Percentiles rank a stretch among this genome's conserved stretches.
These are phyloP conservation scores for Amanita pseudoporphyria DNA, from an alignment of 768 basidiomycete genomes.

Conservation along the genomic window DNA sequence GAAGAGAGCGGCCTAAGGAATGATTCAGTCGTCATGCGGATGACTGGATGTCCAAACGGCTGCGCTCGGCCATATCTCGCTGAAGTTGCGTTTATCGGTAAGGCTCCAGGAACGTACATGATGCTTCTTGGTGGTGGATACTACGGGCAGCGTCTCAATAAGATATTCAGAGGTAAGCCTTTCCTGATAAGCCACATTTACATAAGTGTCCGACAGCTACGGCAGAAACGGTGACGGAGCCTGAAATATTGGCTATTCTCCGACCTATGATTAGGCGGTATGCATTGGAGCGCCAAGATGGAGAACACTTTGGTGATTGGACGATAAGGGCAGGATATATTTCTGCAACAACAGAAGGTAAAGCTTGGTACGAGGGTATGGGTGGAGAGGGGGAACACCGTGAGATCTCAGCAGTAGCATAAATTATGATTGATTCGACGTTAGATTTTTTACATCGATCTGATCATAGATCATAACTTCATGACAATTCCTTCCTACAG, in stretches of 20 bases:
- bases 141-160: slow-evolving; percentile 90
- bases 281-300: slow-evolving; percentile 75
- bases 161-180: slow-evolving; percentile 75
- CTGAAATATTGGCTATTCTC: slow-evolving; percentile 54
- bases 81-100: slow-evolving; percentile 94
- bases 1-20: slow-evolving; percentile 90
- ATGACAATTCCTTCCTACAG: background rate
- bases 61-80: slow-evolving; percentile 92
- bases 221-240: slow-evolving; percentile 2
- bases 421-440: background rate
- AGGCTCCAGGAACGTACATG: slow-evolving; percentile 84
- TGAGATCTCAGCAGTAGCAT: background rate
- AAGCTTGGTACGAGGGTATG: slow-evolving; percentile 77
- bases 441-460: background rate
- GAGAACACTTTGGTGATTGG: slow-evolving; percentile 94
- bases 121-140: slow-evolving; percentile 98
- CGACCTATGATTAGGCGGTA: slow-evolving; percentile 91
- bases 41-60: slow-evolving; percentile 96
- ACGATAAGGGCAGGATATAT: slow-evolving; percentile 90
- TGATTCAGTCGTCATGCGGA: slow-evolving; percentile 96
- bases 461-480: too few species aligned
- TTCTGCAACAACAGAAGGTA: slow-evolving; percentile 73
- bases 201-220: background rate
- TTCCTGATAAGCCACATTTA: background rate
- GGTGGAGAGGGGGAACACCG: slow-evolving; percentile 60